Percentiles rank a stretch among this genome's conserved stretches.
These are phyloP conservation scores for Populus euphratica DNA, from an alignment of 345 rosid species.

Conservation along the genomic window DNA sequence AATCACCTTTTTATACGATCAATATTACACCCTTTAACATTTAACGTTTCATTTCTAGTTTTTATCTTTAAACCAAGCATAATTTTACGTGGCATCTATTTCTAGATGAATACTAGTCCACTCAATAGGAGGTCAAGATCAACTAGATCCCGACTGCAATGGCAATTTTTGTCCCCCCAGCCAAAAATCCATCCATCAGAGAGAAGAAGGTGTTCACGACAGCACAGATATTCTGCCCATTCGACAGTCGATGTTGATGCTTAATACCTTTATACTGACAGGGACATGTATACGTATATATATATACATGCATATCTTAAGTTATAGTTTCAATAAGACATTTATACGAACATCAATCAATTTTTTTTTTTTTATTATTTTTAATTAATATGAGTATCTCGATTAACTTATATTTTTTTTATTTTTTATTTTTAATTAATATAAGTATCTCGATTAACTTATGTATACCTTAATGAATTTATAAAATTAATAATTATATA, in stretches of 20 bases:
- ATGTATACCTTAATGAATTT: rapidly evolving
- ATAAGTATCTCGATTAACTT: rapidly evolving
- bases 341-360: too few relatives aligned
- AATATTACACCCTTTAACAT: too few relatives aligned
- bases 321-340: too few relatives aligned
- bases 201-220: background rate
- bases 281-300: background rate
- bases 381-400: rapidly evolving
- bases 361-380: too few relatives aligned
- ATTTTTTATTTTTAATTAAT: too few relatives aligned
- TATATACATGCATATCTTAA: too few relatives aligned
- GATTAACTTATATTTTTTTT: rapidly evolving
- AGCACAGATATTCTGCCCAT: background rate
- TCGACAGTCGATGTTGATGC: background rate
- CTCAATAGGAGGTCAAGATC: background rate
- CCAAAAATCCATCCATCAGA: background rate
- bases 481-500: rapidly evolving
- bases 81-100: too few relatives aligned
- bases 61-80: too few relatives aligned
- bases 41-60: too few relatives aligned
- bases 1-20: too few relatives aligned
- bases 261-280: background rate
- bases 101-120: too few relatives aligned
- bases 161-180: too few relatives aligned
- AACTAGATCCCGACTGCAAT: background rate